phyloP scores from a whole-genome alignment of 1,139 yeast genomes.

The Geotrichum restrictum region DNA sequence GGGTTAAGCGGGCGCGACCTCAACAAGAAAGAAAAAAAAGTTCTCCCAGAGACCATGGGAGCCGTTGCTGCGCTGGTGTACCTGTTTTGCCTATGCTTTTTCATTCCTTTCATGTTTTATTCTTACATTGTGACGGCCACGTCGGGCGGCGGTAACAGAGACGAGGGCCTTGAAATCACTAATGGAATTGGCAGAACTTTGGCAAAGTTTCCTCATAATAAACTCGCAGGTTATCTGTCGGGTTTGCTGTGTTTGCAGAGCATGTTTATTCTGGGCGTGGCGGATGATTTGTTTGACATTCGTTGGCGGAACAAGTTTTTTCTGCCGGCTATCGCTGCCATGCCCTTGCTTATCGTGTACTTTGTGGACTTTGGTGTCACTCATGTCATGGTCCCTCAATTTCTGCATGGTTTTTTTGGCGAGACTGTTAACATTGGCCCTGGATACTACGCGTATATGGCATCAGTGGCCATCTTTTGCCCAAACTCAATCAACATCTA shows the following conservation, averaged over 20 bases:
- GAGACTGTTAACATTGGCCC: constrained; percentile 69
- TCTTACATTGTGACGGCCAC: constrained; percentile 64
- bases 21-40: constrained; percentile 65
- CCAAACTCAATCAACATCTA: constrained; percentile 95
- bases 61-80: constrained; percentile 79
- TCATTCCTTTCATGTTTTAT: constrained; percentile 86
- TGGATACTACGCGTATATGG: constrained; percentile 84
- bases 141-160: constrained; percentile 55
- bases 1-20: constrained; percentile 84
- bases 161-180: constrained; percentile 36
- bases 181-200: constrained; percentile 26
- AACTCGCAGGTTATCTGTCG: constrained; percentile 78
- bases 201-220: constrained; percentile 67
- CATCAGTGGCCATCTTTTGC: constrained; percentile 83
- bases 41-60: constrained; percentile 89
- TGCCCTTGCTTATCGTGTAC: constrained; percentile 86
- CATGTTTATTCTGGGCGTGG: constrained; percentile 79
- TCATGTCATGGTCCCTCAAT: constrained; percentile 76
- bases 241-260: constrained; percentile 80
- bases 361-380: constrained; percentile 94
- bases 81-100: constrained; percentile 71
- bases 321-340: constrained; percentile 88
- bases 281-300: constrained; percentile 91
- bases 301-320: constrained; percentile 97
- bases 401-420: constrained; percentile 45